phyloP scores from a whole-genome alignment of 2,329 filamentous ascomycete species.

The Sporothrix dimorphospora region DNA sequence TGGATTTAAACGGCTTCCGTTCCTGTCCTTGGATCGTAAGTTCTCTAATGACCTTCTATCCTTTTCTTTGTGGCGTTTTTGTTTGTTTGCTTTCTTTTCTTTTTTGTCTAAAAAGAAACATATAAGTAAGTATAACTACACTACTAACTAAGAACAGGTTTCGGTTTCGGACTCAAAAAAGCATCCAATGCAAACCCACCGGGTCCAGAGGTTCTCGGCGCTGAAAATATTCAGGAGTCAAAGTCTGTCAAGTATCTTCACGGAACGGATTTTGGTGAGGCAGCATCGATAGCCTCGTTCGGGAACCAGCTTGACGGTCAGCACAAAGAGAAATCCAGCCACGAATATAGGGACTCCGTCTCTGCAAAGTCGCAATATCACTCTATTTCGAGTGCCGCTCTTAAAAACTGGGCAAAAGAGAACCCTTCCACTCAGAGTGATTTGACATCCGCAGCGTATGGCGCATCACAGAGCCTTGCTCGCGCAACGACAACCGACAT shows the following conservation, averaged over 20 bases:
- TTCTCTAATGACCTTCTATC: neutral
- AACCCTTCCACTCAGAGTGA: neutral
- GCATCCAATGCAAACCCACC: neutral
- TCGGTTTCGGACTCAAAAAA: neutral
- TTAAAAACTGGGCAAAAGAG: neutral
- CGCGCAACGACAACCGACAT: conserved; percentile 5
- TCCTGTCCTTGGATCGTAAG: conserved; percentile 4
- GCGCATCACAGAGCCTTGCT: neutral
- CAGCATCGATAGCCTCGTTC: neutral
- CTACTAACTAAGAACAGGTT: neutral
- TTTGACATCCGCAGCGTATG: neutral
- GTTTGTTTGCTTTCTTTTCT: neutral
- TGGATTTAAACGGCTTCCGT: neutral
- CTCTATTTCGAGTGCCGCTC: conserved; percentile 4
- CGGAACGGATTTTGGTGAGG: neutral
- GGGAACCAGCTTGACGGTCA: neutral
- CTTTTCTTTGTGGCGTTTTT: neutral
- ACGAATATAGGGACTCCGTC: neutral
- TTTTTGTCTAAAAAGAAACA: neutral
- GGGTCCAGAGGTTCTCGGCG: too few species aligned
- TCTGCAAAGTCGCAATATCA: neutral
- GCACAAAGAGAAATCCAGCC: too few species aligned
- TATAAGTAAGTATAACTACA: too few species aligned
- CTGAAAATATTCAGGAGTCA: neutral
- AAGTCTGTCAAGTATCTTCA: neutral